Percentiles rank a stretch among this genome's conserved stretches.
phyloP scores from a whole-genome alignment of 495 filamentous ascomycete species.

The Apiosordaria backusii region DNA sequence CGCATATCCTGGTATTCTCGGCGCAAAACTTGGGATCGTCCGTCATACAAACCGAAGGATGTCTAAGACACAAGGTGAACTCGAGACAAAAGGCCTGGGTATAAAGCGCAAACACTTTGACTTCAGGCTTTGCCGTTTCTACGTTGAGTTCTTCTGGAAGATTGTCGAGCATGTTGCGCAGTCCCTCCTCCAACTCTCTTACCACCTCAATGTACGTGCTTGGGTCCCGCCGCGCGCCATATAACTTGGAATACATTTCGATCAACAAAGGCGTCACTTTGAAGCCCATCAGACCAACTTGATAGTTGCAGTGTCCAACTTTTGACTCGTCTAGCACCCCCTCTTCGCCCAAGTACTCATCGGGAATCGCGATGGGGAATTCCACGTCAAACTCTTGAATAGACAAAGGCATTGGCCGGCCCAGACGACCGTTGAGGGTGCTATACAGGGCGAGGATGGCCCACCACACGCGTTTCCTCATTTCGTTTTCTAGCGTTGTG shows the following conservation, averaged over 20 bases:
- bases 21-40: conserved; percentile 56
- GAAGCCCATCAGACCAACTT: conserved; percentile 59
- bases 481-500: conserved; percentile 63
- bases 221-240: conserved; percentile 57
- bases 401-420: conserved; percentile 68
- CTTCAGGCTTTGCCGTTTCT: conserved; percentile 48
- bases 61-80: conserved; percentile 55
- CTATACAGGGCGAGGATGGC: conserved; percentile 58
- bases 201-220: conserved; percentile 60
- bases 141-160: conserved; percentile 53
- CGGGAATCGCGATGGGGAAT: conserved; percentile 63
- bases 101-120: conserved; percentile 51
- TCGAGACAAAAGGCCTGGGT: conserved; percentile 46
- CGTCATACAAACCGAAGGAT: conserved; percentile 67
- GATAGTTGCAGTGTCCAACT: conserved; percentile 58
- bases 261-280: conserved; percentile 59
- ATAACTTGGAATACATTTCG: conserved; percentile 69
- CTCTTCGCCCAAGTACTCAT: conserved; percentile 58
- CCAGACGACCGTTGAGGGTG: conserved; percentile 66
- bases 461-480: conserved; percentile 77
- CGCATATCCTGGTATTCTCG: conserved; percentile 64
- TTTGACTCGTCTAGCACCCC: conserved; percentile 45
- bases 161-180: conserved; percentile 53
- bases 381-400: conserved; percentile 72
- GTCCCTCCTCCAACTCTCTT: conserved; percentile 56